A percentile compares a stretch with the other conserved stretches of the same genome.
Conservation (phyloP, 441 rosid genomes). For the Omphalea diandra region DNA sequence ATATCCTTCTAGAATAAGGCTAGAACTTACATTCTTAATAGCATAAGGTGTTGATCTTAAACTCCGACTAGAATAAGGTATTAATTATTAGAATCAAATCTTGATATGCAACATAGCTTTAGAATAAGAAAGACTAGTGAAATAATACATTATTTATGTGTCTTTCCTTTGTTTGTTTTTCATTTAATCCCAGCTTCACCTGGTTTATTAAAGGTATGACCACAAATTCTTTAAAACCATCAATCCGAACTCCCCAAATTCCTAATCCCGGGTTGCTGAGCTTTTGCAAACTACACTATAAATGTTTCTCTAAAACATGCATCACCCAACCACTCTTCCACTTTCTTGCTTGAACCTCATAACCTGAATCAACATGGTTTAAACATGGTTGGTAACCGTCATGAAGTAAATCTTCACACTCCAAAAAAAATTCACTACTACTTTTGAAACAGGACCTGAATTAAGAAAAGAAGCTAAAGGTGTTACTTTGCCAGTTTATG, state of each 20-base stretch:
- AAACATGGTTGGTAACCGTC: not conserved
- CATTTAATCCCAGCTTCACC: not conserved
- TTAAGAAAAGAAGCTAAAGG: not conserved
- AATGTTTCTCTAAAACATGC: not conserved
- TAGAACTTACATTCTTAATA: too few species aligned
- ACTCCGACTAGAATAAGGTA: too few species aligned
- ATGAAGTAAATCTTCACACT: conserved; percentile 5
- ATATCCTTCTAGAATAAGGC: too few species aligned
- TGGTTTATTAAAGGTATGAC: not conserved
- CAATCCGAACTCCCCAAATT: not conserved
- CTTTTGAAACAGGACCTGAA: not conserved
- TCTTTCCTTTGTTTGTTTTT: not conserved
- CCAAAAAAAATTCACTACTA: not conserved
- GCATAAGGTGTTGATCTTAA: too few species aligned
- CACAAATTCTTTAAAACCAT: not conserved
- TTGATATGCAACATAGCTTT: not conserved
- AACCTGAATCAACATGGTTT: not conserved
- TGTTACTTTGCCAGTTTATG: not conserved
- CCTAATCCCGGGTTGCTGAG: not conserved
- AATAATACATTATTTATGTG: not conserved
- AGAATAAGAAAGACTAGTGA: not conserved
- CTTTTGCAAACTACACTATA: too few species aligned
- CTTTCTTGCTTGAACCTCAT: not conserved
- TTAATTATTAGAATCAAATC: too few species aligned
- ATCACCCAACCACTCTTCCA: not conserved